Evolutionary conservation across 495 filamentous ascomycete genomes (phyloP).

Genomic region (Endocarpon pusillum): DNA sequence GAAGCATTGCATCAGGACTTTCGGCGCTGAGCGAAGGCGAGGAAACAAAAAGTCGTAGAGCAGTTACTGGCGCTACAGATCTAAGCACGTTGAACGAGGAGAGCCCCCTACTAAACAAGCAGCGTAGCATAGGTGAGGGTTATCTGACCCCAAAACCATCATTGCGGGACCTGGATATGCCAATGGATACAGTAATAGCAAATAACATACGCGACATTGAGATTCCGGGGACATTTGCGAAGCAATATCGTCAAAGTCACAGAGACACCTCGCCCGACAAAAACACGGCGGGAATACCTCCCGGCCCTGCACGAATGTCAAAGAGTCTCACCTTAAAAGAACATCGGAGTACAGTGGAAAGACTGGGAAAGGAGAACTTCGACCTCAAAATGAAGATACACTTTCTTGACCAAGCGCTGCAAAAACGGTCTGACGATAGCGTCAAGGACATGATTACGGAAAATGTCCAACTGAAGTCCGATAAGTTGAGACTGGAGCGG

Average conservation of each 20-base stretch:
- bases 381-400: conserved; percentile 95
- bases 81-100: conserved; percentile 48
- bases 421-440: conserved; percentile 86
- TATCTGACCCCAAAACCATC: conserved; percentile 32
- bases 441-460: conserved; percentile 95
- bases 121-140: conserved; percentile 15
- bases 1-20: conserved; percentile 86
- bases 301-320: conserved; percentile 41
- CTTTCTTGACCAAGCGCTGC: conserved; percentile 83
- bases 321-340: conserved; percentile 88
- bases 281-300: conserved; percentile 29
- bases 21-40: conserved; percentile 55
- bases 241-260: conserved; percentile 57
- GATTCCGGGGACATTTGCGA: conserved; percentile 73
- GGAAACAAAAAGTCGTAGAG: conserved; percentile 22
- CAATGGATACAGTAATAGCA: conserved; percentile 77
- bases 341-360: conserved; percentile 90
- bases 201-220: conserved; percentile 77
- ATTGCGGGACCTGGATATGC: conserved; percentile 31
- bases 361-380: conserved; percentile 85
- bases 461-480: conserved; percentile 87
- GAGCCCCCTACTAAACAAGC: conserved; percentile 28
- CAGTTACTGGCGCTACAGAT: conserved; percentile 26
- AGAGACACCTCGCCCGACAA: conserved; percentile 37
- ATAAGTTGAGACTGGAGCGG: conserved; percentile 68